Evolutionary conservation across 2,329 filamentous ascomycete genomes (phyloP).

Genomic region (Fusarium hostae): DNA sequence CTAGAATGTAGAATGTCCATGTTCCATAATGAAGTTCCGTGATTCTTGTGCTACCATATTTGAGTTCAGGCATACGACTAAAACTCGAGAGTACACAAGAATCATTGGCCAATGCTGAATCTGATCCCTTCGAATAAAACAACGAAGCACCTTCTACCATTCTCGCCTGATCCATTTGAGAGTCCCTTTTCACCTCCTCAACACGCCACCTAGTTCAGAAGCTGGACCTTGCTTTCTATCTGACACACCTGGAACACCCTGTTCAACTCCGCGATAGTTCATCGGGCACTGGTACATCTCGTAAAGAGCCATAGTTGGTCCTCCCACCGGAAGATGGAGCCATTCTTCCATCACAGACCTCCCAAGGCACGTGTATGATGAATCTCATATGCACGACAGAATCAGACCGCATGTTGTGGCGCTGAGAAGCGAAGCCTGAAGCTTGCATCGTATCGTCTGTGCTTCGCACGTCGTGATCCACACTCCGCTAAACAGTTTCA

Average conservation of each 20-base stretch:
- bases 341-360: constrained; percentile 30
- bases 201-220: not conserved
- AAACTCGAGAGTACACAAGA: not conserved
- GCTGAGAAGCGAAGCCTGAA: constrained; percentile 32
- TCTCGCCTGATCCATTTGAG: not conserved
- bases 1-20: too few relatives aligned
- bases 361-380: constrained; percentile 13
- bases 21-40: not conserved
- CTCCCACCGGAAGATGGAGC: constrained; percentile 28
- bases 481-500: constrained; percentile 36
- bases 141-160: not conserved
- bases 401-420: constrained; percentile 19
- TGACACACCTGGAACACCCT: constrained; percentile 26
- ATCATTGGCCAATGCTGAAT: constrained; percentile 1
- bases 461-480: constrained; percentile 29
- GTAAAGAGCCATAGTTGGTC: constrained; percentile 24
- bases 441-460: constrained; percentile 31
- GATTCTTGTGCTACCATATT: not conserved
- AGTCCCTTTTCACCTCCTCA: not conserved
- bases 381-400: constrained; percentile 17
- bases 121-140: not conserved
- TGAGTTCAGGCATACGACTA: not conserved
- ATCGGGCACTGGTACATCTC: constrained; percentile 1
- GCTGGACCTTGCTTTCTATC: constrained; percentile 1
- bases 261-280: not conserved